Base-by-base conservation (phyloP, 1,139 yeast species). In the Suhomyces panamericanus region DNA sequence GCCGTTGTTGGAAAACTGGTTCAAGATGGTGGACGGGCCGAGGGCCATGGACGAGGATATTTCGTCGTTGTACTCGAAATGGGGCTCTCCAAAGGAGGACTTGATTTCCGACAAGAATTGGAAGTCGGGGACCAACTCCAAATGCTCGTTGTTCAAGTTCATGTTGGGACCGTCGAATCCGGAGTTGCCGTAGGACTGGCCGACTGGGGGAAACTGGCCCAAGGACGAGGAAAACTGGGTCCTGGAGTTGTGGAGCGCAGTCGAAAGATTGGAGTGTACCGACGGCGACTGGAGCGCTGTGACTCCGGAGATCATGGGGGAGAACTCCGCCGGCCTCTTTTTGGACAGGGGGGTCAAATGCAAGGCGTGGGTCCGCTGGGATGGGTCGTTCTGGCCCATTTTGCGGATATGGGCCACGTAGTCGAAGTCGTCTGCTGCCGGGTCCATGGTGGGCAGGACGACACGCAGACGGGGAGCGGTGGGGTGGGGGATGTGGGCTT, bases 331-430 rank as follows among this genome's bases (percentile, higher is more conserved):
- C 1, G 73, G 69, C 27, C 72, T 50, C 46, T 67, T 68, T 48
- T 60, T 64, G 26, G 51, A 42, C 36, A 50, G 45, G n/a, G 35
- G 4, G 7, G 35, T 11, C 20, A 22, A 44, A 46, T 6, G 51
- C 37, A 35, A 43, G 9, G 40, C 26, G 42, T 29, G 55, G 36
- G n/a, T 29, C 6, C 36, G 36, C 35, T 24, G 44, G 32, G 38
- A 13, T 34, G 32, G 28, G 27, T 32, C 41, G 14, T 40, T 39
- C 52, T 73, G 75, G 26, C 83, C 81, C 60, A 81, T 76, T 49
- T 73, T 75, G 52, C 80, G 75, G 30, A 83, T 82, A 57, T 83
- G 88, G 13, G 86, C 85, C 15, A 82, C 80, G 54, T 83, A 83
- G 59, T 83, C 86, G 55, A 83, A 83, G 39, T 77, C 85, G 35